A percentile compares a stretch with the other conserved stretches of the same genome.
These are phyloP conservation scores for Xylariaceae sp. DNA, from an alignment of 2,329 filamentous ascomycete genomes.

Conservation along the genomic window DNA sequence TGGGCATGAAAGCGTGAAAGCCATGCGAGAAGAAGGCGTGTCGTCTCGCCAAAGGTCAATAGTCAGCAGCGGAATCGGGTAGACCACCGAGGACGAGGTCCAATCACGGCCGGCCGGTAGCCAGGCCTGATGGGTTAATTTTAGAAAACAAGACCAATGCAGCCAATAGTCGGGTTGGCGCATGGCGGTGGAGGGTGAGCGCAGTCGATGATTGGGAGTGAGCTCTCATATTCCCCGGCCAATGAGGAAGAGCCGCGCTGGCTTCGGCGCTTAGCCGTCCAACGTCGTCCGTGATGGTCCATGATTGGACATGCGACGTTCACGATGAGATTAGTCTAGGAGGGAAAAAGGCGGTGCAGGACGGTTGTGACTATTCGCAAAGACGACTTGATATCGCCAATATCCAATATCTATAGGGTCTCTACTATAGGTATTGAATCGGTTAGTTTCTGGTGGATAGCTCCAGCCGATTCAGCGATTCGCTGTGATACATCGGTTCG, in stretches of 20 bases:
- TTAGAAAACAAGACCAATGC: constrained; percentile 39
- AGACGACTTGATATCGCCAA: constrained; percentile 9
- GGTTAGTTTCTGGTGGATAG: too few species aligned
- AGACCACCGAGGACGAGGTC: constrained; percentile 26
- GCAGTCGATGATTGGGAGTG: constrained; percentile 33
- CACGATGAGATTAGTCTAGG: constrained; percentile 16
- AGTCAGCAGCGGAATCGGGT: constrained; percentile 27
- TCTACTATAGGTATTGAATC: too few species aligned
- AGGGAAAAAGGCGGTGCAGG: constrained; percentile 2
- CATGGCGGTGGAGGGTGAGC: constrained; percentile 30
- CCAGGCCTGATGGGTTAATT: constrained; percentile 35
- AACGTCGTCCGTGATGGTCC: constrained; percentile 24
- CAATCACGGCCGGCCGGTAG: constrained; percentile 34
- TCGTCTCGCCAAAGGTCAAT: constrained; percentile 30
- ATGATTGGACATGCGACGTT: constrained; percentile 30
- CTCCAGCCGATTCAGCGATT: too few species aligned
- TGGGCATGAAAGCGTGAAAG: constrained; percentile 36
- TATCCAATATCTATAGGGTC: too few species aligned
- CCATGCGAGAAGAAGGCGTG: constrained; percentile 32
- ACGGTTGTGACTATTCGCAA: constrained; percentile 7
- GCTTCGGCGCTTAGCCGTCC: constrained; percentile 40
- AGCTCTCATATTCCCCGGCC: constrained; percentile 35
- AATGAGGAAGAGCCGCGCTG: constrained; percentile 35
- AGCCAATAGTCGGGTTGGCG: constrained; percentile 35
- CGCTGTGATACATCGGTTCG: background rate